phyloP scores from a whole-genome alignment of 768 basidiomycete genomes.

The Serendipita vermifera region DNA sequence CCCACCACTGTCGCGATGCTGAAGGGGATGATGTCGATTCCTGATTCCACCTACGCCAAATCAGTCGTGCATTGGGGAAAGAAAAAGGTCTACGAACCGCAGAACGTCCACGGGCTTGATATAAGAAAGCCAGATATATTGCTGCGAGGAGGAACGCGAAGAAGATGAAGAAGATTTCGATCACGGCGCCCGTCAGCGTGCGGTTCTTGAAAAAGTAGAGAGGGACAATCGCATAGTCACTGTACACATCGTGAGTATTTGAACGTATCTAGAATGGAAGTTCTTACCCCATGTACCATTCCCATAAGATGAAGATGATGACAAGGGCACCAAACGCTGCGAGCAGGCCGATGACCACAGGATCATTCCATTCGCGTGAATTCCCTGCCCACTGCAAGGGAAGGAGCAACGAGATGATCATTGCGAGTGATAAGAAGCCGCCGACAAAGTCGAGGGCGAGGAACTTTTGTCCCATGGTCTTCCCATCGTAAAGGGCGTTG shows the following conservation, averaged over 20 bases:
- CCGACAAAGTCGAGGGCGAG: background rate
- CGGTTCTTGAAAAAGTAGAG: slow-evolving; percentile 22
- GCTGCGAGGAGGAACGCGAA: slow-evolving; percentile 9
- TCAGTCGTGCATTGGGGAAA: slow-evolving; percentile 15
- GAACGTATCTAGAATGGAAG: background rate
- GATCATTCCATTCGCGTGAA: slow-evolving; percentile 32
- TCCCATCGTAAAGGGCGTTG: background rate
- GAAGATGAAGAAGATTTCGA: slow-evolving; percentile 14
- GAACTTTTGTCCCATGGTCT: background rate
- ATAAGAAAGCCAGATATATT: slow-evolving; percentile 16
- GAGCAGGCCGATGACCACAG: slow-evolving; percentile 23
- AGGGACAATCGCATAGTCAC: slow-evolving; percentile 24
- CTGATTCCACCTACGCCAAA: slow-evolving; percentile 22
- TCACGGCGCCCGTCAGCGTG: slow-evolving; percentile 20
- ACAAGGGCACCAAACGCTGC: slow-evolving; percentile 1
- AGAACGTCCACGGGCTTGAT: slow-evolving; percentile 10
- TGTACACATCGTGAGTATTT: background rate
- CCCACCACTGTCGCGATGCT: slow-evolving; percentile 16
- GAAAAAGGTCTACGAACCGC: background rate
- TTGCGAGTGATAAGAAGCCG: background rate
- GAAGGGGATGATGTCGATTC: slow-evolving; percentile 26
- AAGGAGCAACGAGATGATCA: slow-evolving; percentile 29
- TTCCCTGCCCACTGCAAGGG: slow-evolving; percentile 39
- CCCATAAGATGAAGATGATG: slow-evolving; percentile 17
- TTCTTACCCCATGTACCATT: slow-evolving; percentile 23